These are phyloP conservation scores for Aaosphaeria arxii DNA, from an alignment of 2,329 filamentous ascomycete genomes.

Conservation along the genomic window DNA sequence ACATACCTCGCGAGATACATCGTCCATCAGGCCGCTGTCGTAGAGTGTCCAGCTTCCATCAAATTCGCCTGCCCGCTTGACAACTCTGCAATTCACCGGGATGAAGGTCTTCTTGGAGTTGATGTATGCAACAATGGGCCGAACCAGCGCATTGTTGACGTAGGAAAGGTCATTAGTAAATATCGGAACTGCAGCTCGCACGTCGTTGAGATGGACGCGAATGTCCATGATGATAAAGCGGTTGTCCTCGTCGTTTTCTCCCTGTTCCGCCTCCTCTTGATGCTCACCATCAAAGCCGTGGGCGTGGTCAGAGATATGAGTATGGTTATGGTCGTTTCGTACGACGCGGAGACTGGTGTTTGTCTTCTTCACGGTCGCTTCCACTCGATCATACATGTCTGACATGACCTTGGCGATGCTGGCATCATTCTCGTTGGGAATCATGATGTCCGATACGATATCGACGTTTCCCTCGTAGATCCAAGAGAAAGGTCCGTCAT, in stretches of 20 bases:
- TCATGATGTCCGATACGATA: constrained; percentile 92
- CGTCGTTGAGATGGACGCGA: constrained; percentile 91
- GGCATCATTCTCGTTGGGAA: constrained; percentile 83
- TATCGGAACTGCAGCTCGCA: constrained; percentile 86
- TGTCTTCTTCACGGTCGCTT: constrained; percentile 78
- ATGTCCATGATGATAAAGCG: constrained; percentile 91
- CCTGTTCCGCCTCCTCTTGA: constrained; percentile 6
- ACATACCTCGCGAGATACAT: constrained; percentile 74
- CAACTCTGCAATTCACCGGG: constrained; percentile 88
- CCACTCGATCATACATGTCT: constrained; percentile 95
- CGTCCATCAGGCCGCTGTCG: constrained; percentile 91
- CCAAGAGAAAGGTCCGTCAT: constrained; percentile 94
- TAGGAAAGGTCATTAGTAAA: constrained; percentile 92
- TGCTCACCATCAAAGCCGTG: constrained; percentile 22
- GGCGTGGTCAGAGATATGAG: constrained; percentile 34
- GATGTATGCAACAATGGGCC: constrained; percentile 97
- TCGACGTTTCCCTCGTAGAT: constrained; percentile 97
- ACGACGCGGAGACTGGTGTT: constrained; percentile 48
- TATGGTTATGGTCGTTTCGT: constrained; percentile 37
- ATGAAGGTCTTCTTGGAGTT: constrained; percentile 95
- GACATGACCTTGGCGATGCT: constrained; percentile 91
- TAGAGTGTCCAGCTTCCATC: constrained; percentile 94
- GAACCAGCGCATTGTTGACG: constrained; percentile 90
- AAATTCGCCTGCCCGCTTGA: constrained; percentile 86
- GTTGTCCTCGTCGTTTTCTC: constrained; percentile 53